These are phyloP conservation scores for Pseudocercospora fijiensis DNA, from an alignment of 2,329 filamentous ascomycete species.

Conservation along the genomic window DNA sequence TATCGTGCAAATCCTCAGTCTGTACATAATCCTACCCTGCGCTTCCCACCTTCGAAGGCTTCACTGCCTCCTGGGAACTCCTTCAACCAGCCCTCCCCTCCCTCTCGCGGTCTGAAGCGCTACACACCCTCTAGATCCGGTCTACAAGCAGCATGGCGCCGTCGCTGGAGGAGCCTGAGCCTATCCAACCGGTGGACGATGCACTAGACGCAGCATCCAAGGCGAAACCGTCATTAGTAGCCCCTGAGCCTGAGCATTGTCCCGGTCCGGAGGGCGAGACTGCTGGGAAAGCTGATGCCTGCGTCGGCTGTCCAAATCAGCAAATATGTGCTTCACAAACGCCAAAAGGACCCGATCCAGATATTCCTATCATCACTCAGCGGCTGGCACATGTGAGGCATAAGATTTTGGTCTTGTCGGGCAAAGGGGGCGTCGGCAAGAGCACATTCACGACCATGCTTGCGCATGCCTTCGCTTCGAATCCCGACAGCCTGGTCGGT, in stretches of 20 bases:
- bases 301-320: constrained; percentile 94
- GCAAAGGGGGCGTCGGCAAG: constrained; percentile 96
- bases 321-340: constrained; percentile 81
- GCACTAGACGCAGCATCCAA: constrained; percentile 73
- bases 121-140: neutral
- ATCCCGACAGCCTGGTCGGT: constrained; percentile 75
- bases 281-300: constrained; percentile 71
- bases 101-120: neutral
- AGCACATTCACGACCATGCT: constrained; percentile 89
- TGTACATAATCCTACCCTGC: too few species aligned
- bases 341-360: constrained; percentile 92
- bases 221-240: constrained; percentile 78
- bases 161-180: constrained; percentile 72
- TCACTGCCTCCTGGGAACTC: too few species aligned
- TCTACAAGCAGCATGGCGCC: constrained; percentile 64
- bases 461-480: constrained; percentile 82
- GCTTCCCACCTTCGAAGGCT: too few species aligned
- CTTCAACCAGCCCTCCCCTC: too few species aligned
- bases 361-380: constrained; percentile 82
- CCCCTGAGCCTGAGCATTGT: constrained; percentile 63
- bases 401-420: constrained; percentile 88
- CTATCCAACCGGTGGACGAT: constrained; percentile 53
- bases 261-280: constrained; percentile 80
- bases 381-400: constrained; percentile 80
- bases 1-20: too few species aligned